Evolutionary conservation across 495 filamentous ascomycete species (phyloP).

Genomic region (Daldinia decipiens): DNA sequence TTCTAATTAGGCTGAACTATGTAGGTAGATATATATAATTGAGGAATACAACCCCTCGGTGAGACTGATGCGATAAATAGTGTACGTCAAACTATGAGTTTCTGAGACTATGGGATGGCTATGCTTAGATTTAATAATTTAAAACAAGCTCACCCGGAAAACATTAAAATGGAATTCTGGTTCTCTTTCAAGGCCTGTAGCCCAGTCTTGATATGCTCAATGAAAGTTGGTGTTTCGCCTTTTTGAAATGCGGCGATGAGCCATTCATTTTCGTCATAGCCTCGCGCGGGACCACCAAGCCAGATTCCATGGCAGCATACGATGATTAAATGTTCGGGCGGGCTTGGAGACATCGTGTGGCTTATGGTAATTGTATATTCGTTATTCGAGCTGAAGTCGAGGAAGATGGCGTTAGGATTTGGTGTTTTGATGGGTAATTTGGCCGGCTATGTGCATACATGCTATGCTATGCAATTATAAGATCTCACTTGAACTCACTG

Average conservation of each 20-base stretch:
- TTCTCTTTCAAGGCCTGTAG: constrained; percentile 58
- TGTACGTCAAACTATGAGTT: too few species aligned
- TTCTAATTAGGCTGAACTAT: too few species aligned
- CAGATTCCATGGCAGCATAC: constrained; percentile 88
- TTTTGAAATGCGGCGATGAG: constrained; percentile 76
- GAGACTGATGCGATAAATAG: too few species aligned
- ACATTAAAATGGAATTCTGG: constrained; percentile 63
- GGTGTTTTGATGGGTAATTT: neutral
- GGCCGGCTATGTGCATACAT: neutral
- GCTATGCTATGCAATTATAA: neutral
- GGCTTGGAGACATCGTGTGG: constrained; percentile 2
- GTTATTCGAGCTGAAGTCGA: neutral
- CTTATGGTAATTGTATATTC: neutral
- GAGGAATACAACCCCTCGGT: too few species aligned
- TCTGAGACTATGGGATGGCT: too few species aligned
- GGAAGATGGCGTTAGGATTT: neutral
- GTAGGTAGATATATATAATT: too few species aligned
- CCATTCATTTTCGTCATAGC: constrained; percentile 73
- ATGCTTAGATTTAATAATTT: too few species aligned
- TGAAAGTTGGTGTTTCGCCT: constrained; percentile 78
- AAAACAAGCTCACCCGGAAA: constrained; percentile 69
- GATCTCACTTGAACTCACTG: neutral
- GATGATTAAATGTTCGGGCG: constrained; percentile 67
- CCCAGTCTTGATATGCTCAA: constrained; percentile 74
- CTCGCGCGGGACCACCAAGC: constrained; percentile 68